Percentiles rank a stretch among this genome's conserved stretches.
These are phyloP conservation scores for Pleoardoris graminearum DNA, from an alignment of 2,329 filamentous ascomycete species.

Conservation along the genomic window DNA sequence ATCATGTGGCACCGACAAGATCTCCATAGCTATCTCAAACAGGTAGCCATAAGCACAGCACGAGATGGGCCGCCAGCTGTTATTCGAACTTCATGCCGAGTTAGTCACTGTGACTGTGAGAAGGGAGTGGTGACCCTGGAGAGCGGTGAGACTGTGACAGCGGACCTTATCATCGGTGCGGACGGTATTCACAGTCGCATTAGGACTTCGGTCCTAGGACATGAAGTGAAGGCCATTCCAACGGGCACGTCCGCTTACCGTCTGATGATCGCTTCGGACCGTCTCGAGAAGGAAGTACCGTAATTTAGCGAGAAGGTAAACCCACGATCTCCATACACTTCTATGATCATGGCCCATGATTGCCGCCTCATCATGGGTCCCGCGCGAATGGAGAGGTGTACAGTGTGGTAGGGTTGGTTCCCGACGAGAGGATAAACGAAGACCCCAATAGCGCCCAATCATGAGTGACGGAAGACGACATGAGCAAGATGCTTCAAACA, in stretches of 20 bases:
- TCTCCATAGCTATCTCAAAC: conserved; percentile 51
- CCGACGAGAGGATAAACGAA: conserved; percentile 49
- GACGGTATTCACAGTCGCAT: conserved; percentile 53
- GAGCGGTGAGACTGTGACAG: conserved; percentile 48
- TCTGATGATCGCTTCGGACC: conserved; percentile 35
- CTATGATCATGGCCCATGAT: conserved; percentile 52
- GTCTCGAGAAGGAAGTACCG: conserved; percentile 24
- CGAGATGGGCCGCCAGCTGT: conserved; percentile 38
- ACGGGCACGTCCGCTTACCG: conserved; percentile 49
- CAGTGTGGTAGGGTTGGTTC: conserved; percentile 52
- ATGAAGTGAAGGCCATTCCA: conserved; percentile 27
- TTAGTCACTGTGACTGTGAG: conserved; percentile 48
- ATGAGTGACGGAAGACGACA: conserved; percentile 42
- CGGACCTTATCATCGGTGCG: conserved; percentile 57
- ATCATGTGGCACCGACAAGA: conserved; percentile 51
- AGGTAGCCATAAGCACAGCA: conserved; percentile 41
- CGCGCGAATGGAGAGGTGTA: conserved; percentile 47
- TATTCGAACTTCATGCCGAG: conserved; percentile 48
- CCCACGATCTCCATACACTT: conserved; percentile 47
- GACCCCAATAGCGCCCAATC: conserved; percentile 48
- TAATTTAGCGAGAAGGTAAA: conserved; percentile 37
- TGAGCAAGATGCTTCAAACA: conserved; percentile 45
- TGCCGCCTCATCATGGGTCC: conserved; percentile 53
- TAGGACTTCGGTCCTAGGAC: conserved; percentile 26
- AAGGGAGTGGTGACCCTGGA: conserved; percentile 50